phyloP scores from a whole-genome alignment of 1,284 basidiomycete genomes.

The Calocybe gambosa region DNA sequence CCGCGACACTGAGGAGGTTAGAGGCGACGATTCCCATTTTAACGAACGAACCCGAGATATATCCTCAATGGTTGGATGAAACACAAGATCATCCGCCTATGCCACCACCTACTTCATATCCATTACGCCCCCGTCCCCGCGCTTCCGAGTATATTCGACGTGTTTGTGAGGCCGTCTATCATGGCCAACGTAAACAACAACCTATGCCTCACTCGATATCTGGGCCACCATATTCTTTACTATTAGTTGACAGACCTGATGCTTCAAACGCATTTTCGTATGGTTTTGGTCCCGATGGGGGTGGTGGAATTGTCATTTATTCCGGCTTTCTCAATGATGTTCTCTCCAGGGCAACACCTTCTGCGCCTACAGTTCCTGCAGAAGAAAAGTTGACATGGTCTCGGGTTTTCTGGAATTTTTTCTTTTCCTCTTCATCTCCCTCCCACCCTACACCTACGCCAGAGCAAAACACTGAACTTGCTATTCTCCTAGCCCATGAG shows the following conservation, averaged over 20 bases:
- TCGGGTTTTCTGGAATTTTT: conserved; percentile 41
- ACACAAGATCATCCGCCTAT: conserved; percentile 46
- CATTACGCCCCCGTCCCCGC: conserved; percentile 65
- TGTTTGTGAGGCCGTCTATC: conserved; percentile 44
- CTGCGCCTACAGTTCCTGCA: conserved; percentile 19
- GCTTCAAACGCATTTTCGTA: conserved; percentile 85
- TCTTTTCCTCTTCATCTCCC: conserved; percentile 26
- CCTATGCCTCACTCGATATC: conserved; percentile 52
- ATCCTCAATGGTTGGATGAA: conserved; percentile 50
- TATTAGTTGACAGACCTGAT: conserved; percentile 78
- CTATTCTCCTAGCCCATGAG: conserved; percentile 84
- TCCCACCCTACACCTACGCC: conserved; percentile 55
- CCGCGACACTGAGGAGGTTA: conserved; percentile 64
- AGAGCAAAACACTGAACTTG: conserved; percentile 79
- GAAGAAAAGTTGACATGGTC: conserved; percentile 40
- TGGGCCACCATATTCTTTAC: conserved; percentile 81
- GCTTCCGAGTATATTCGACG: conserved; percentile 57
- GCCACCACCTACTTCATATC: conserved; percentile 69
- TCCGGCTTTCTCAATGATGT: conserved; percentile 84
- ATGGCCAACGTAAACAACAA: conserved; percentile 26
- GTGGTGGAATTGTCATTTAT: conserved; percentile 85
- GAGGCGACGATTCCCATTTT: conserved; percentile 67
- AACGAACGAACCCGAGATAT: conserved; percentile 46
- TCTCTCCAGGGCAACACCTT: conserved; percentile 38
- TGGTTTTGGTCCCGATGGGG: conserved; percentile 85